Evolutionary conservation across 192 early-diverging fungal species (phyloP).

Genomic region (Entomortierella parvispora): DNA sequence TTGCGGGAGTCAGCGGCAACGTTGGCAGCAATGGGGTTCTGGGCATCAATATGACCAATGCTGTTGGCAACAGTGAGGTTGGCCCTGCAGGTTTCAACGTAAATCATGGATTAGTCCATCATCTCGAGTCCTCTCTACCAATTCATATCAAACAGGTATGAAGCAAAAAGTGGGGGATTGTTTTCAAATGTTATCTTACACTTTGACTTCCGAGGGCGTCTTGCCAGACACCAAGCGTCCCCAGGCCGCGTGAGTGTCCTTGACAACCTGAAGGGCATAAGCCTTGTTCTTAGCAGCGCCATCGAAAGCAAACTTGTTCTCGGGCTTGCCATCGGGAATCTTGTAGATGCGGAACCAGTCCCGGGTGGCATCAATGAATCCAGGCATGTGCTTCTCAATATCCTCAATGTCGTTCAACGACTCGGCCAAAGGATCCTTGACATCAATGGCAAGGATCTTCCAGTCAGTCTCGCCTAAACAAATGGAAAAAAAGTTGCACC

Average conservation of each 20-base stretch:
- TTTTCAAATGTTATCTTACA: too few relatives aligned
- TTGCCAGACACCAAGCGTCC: conserved; percentile 75
- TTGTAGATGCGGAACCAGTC: conserved; percentile 99
- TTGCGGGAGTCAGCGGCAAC: conserved; percentile 67
- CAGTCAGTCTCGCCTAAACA: conserved; percentile 91
- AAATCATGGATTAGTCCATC: conserved; percentile 5
- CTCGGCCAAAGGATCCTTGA: conserved; percentile 95
- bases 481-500: conserved; percentile 14
- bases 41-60: conserved; percentile 73
- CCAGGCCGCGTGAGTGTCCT: conserved; percentile 96
- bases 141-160: not conserved
- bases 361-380: conserved; percentile 93
- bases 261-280: conserved; percentile 90
- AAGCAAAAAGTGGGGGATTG: not conserved
- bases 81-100: conserved; percentile 52
- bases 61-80: conserved; percentile 75
- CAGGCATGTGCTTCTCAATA: conserved; percentile 96
- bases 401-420: conserved; percentile 99
- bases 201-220: conserved; percentile 69
- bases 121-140: not conserved
- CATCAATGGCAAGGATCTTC: conserved; percentile 98
- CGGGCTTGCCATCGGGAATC: conserved; percentile 99
- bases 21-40: conserved; percentile 63
- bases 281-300: conserved; percentile 83
- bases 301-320: conserved; percentile 98